Conservation (phyloP, 257 asterid species). For the Nicotiana noctiflora region DNA sequence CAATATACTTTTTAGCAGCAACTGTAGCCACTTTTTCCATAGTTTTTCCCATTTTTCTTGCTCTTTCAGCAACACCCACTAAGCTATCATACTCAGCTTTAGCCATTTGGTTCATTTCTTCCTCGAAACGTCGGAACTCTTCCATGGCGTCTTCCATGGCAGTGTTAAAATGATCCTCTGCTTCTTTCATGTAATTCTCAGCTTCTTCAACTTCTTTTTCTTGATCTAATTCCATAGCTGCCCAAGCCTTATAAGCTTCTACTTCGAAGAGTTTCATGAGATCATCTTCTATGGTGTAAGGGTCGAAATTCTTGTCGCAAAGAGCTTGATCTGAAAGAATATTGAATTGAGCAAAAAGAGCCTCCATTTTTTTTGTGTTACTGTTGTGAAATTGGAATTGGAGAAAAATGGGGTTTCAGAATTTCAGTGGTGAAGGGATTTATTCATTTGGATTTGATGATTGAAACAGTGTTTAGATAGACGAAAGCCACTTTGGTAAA, state of each 20-base stretch:
- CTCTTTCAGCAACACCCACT: constrained; percentile 41
- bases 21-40: constrained; percentile 54
- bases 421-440: neutral
- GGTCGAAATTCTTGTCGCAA: constrained; percentile 64
- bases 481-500: neutral
- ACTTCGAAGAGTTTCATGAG: constrained; percentile 70
- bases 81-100: constrained; percentile 41
- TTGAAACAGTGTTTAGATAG: neutral
- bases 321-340: constrained; percentile 60
- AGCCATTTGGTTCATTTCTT: constrained; percentile 51
- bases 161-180: constrained; percentile 59
- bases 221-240: constrained; percentile 58
- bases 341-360: constrained; percentile 59
- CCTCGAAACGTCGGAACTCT: constrained; percentile 65
- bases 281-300: constrained; percentile 55
- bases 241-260: constrained; percentile 90
- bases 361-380: constrained; percentile 45
- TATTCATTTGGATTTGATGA: neutral
- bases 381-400: neutral
- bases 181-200: constrained; percentile 26
- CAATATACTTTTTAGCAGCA: constrained; percentile 72
- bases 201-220: constrained; percentile 32
- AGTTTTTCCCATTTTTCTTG: constrained; percentile 48
- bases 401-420: neutral
- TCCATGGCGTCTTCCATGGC: constrained; percentile 93